Evolutionary conservation across 148 eudicot species (phyloP).

Genomic region (Camellia sinensis): DNA sequence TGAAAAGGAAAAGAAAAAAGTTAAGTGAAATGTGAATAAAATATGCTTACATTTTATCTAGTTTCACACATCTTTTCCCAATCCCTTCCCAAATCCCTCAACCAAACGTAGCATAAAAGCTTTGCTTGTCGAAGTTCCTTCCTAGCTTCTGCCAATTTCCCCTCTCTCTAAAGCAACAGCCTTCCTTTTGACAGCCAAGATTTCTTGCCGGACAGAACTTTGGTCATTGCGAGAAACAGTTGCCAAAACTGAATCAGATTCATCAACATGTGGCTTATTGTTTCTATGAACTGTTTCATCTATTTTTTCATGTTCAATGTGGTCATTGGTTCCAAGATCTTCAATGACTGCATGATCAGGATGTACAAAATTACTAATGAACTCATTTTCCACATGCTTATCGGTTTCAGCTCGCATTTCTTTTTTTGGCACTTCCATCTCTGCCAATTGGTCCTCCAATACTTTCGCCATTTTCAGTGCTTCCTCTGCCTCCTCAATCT

Average conservation of each 20-base stretch:
- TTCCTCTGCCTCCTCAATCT: slow-evolving; percentile 76
- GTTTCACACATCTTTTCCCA: too few species aligned
- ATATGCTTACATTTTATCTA: too few species aligned
- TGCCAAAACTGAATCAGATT: slow-evolving; percentile 12
- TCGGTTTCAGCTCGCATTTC: slow-evolving; percentile 23
- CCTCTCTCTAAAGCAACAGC: slow-evolving; percentile 78
- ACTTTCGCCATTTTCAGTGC: slow-evolving; percentile 51
- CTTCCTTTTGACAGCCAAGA: slow-evolving; percentile 65
- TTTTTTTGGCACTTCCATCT: slow-evolving; percentile 55
- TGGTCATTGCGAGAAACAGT: slow-evolving; percentile 30
- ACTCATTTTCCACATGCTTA: slow-evolving; percentile 16
- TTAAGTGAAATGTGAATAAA: too few species aligned
- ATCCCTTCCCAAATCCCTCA: too few species aligned
- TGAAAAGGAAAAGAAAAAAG: too few species aligned
- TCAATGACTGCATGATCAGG: background rate
- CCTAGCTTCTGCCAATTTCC: slow-evolving; percentile 80
- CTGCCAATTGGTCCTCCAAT: slow-evolving; percentile 75
- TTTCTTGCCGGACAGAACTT: slow-evolving; percentile 51
- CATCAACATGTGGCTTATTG: slow-evolving; percentile 17
- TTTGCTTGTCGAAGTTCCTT: slow-evolving; percentile 83
- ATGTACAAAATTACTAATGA: slow-evolving; percentile 1
- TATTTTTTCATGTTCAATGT: slow-evolving; percentile 23
- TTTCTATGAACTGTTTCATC: slow-evolving; percentile 22
- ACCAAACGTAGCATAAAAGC: too few species aligned
- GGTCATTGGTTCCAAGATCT: slow-evolving; percentile 13